phyloP scores from a whole-genome alignment of 2,329 filamentous ascomycete genomes.

The Escovopsis sp. region DNA sequence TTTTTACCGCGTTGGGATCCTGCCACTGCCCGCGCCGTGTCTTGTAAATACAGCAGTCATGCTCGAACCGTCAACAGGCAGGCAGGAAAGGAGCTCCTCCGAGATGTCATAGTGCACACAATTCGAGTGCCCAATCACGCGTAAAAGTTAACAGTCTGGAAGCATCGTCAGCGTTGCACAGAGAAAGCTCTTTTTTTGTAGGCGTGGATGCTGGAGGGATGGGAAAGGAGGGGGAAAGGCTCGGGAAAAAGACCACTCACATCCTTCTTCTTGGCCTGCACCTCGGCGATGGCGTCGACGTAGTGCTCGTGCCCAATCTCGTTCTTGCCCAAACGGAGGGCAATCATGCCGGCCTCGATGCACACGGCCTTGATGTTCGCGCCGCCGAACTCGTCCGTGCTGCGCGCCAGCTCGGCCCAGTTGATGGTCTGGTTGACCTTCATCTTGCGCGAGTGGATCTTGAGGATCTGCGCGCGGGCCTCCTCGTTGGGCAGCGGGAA shows the following conservation, averaged over 20 bases:
- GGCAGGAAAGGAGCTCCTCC: constrained; percentile 1
- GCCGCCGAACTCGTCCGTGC: constrained; percentile 95
- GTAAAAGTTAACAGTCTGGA: constrained; percentile 42
- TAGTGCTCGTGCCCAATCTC: constrained; percentile 98
- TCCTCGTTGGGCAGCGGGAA: constrained; percentile 97
- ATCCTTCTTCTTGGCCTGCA: constrained; percentile 92
- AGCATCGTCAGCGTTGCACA: not conserved
- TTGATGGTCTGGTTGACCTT: constrained; percentile 85
- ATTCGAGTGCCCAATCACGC: constrained; percentile 21
- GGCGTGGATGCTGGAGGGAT: no score
- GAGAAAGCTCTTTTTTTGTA: no score
- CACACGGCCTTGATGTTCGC: constrained; percentile 97
- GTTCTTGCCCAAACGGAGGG: constrained; percentile 79
- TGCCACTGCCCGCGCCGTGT: constrained; percentile 3
- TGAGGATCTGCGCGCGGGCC: constrained; percentile 87
- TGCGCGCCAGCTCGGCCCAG: constrained; percentile 88
- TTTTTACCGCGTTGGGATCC: no score
- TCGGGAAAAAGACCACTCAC: constrained; percentile 24
- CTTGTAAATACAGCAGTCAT: no score
- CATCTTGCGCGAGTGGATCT: constrained; percentile 98
- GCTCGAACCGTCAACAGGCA: no score
- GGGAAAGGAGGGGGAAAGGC: not conserved
- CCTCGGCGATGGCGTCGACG: constrained; percentile 93
- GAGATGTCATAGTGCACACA: constrained; percentile 2
- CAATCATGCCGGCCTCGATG: constrained; percentile 98